These are phyloP conservation scores for Ceratocystis papillata DNA, from an alignment of 2,329 filamentous ascomycete species.

Conservation along the genomic window DNA sequence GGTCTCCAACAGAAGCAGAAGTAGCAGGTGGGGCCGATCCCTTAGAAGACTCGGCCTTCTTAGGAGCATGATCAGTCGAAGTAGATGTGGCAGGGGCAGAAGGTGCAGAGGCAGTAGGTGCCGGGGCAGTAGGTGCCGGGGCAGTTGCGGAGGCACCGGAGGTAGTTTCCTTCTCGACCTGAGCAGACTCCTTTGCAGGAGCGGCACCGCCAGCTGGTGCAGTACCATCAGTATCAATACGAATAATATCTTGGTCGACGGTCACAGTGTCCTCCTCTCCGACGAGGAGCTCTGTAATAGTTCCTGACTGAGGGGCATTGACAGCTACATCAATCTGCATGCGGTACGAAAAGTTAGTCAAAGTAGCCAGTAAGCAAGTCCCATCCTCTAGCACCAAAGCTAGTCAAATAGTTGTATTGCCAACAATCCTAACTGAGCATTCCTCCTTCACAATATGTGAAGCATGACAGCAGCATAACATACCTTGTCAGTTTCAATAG, in stretches of 20 bases:
- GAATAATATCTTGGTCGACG: slow-evolving; percentile 84
- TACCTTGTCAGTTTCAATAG: slow-evolving; percentile 98
- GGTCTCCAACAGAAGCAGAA: slow-evolving; percentile 50
- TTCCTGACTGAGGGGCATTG: slow-evolving; percentile 82
- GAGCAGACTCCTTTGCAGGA: slow-evolving; percentile 6
- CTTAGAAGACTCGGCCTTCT: slow-evolving; percentile 26
- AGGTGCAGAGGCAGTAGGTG: slow-evolving; percentile 27
- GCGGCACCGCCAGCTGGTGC: slow-evolving; percentile 18
- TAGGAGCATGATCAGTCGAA: slow-evolving; percentile 13
- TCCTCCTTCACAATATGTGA: not conserved
- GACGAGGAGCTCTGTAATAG: slow-evolving; percentile 82
- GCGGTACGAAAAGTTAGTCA: not conserved
- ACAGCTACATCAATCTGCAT: slow-evolving; percentile 86
- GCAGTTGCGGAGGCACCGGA: slow-evolving; percentile 4
- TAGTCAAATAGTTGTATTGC: too few relatives aligned
- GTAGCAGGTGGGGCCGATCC: slow-evolving; percentile 26
- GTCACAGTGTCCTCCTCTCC: slow-evolving; percentile 91
- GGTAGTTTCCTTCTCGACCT: slow-evolving; percentile 12
- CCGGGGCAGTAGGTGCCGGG: slow-evolving; percentile 21
- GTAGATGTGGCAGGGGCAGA: slow-evolving; percentile 19
- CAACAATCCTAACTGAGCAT: too few relatives aligned
- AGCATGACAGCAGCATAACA: slow-evolving; percentile 21
- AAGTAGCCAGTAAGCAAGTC: not conserved
- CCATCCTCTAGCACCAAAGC: not conserved
- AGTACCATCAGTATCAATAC: slow-evolving; percentile 58